phyloP scores from a whole-genome alignment of 352 stramenopile species.

The Phytopythium boreale region DNA sequence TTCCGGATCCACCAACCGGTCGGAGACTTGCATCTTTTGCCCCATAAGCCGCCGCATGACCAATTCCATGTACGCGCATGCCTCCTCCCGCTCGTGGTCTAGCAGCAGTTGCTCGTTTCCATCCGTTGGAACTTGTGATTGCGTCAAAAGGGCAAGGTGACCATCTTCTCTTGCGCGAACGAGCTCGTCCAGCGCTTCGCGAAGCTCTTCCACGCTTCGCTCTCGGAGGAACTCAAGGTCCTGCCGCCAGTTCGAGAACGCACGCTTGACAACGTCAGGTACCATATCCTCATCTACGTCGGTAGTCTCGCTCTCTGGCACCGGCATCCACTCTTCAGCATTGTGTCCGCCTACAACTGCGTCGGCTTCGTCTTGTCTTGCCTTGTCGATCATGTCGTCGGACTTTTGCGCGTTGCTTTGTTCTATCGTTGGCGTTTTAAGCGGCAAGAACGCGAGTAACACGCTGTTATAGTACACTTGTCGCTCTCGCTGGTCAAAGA shows the following conservation, averaged over 20 bases:
- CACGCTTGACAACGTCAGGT: slow-evolving; percentile 37
- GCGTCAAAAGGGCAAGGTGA: slow-evolving; percentile 1
- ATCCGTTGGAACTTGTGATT: background rate
- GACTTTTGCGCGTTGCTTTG: background rate
- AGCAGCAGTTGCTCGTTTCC: background rate
- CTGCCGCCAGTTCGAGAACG: slow-evolving; percentile 43
- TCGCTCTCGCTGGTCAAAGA: slow-evolving; percentile 20
- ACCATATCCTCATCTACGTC: slow-evolving; percentile 8
- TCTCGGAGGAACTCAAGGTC: slow-evolving; percentile 42
- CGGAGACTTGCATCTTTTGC: background rate
- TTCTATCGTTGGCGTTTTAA: background rate
- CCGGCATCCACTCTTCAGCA: slow-evolving; percentile 7
- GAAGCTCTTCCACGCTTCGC: slow-evolving; percentile 26
- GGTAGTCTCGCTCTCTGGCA: background rate
- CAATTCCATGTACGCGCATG: slow-evolving; percentile 1
- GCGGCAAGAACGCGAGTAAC: slow-evolving; percentile 16
- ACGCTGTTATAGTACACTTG: slow-evolving; percentile 33
- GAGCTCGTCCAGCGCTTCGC: slow-evolving; percentile 2
- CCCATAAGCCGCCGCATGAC: background rate
- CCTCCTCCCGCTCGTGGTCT: background rate
- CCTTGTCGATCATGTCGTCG: background rate
- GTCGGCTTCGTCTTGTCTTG: slow-evolving; percentile 2
- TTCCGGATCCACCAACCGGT: background rate
- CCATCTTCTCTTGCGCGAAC: background rate
- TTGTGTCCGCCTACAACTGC: background rate